Percentiles rank a stretch among this genome's conserved stretches.
phyloP scores from a whole-genome alignment of 345 rosid species.

The Litchi chinensis region DNA sequence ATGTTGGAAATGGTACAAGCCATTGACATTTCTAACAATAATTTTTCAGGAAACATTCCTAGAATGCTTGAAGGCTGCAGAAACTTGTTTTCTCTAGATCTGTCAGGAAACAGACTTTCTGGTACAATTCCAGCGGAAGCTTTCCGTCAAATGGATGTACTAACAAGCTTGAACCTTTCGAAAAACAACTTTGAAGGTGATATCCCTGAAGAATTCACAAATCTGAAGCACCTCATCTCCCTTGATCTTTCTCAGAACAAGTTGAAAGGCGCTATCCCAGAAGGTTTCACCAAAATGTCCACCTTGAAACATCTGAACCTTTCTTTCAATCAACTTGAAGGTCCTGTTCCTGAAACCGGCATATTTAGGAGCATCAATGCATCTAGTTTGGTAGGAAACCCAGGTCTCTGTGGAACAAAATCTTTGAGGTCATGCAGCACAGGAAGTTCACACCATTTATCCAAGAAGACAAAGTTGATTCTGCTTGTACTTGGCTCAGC shows the following conservation, averaged over 20 bases:
- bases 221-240: conserved; percentile 50
- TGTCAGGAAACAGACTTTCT: conserved; percentile 67
- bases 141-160: conserved; percentile 41
- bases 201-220: conserved; percentile 50
- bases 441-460: conserved; percentile 43
- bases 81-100: conserved; percentile 68
- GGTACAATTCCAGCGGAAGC: conserved; percentile 51
- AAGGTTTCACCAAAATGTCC: conserved; percentile 53
- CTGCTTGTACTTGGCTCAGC: conserved; percentile 49
- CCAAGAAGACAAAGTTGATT: conserved; percentile 40
- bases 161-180: conserved; percentile 65
- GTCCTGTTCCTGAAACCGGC: conserved; percentile 68
- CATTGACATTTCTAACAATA: conserved; percentile 77
- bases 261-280: conserved; percentile 65
- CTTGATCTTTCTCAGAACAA: conserved; percentile 73
- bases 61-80: conserved; percentile 55
- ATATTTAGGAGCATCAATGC: conserved; percentile 52
- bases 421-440: conserved; percentile 47
- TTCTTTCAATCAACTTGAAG: conserved; percentile 73
- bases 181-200: conserved; percentile 59
- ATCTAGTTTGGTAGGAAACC: conserved; percentile 61
- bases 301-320: conserved; percentile 62
- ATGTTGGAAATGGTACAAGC: conserved; percentile 64
- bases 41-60: conserved; percentile 70
- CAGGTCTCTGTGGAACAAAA: conserved; percentile 64